Evolutionary conservation across 2,329 filamentous ascomycete genomes (phyloP).

Genomic region (Fusarium transvaalense): DNA sequence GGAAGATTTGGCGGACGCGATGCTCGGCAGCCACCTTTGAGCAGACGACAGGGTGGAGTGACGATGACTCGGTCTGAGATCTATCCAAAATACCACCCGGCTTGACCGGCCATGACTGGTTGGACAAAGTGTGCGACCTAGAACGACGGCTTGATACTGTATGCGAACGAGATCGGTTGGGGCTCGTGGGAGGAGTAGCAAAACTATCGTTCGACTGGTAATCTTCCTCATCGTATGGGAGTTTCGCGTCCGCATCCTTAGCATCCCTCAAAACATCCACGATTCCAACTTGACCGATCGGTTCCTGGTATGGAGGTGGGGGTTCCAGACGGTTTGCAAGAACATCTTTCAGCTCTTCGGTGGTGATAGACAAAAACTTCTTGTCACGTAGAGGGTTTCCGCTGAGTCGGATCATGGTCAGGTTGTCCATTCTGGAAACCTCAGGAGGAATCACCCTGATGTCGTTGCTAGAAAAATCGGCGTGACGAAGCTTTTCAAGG

Average conservation of each 20-base stretch:
- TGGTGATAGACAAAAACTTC: slow-evolving; percentile 84
- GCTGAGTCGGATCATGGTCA: slow-evolving; percentile 80
- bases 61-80: slow-evolving; percentile 73
- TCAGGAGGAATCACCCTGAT: slow-evolving; percentile 80
- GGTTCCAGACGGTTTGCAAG: slow-evolving; percentile 76
- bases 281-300: slow-evolving; percentile 37
- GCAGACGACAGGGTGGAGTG: slow-evolving; percentile 68
- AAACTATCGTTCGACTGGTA: slow-evolving; percentile 66
- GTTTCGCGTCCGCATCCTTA: slow-evolving; percentile 28
- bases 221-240: slow-evolving; percentile 55
- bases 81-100: slow-evolving; percentile 75
- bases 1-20: slow-evolving; percentile 68
- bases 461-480: slow-evolving; percentile 88
- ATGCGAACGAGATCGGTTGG: slow-evolving; percentile 62
- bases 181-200: slow-evolving; percentile 67
- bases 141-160: slow-evolving; percentile 60
- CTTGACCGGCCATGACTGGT: slow-evolving; percentile 67
- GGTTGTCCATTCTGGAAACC: slow-evolving; percentile 81
- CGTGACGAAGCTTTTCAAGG: slow-evolving; percentile 77
- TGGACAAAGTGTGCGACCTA: slow-evolving; percentile 60
- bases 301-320: slow-evolving; percentile 57
- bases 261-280: slow-evolving; percentile 40
- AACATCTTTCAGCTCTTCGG: slow-evolving; percentile 83
- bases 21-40: slow-evolving; percentile 67
- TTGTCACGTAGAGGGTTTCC: slow-evolving; percentile 94